These are phyloP conservation scores for Scleroderma bovista DNA, from an alignment of 768 basidiomycete genomes.

Conservation along the genomic window DNA sequence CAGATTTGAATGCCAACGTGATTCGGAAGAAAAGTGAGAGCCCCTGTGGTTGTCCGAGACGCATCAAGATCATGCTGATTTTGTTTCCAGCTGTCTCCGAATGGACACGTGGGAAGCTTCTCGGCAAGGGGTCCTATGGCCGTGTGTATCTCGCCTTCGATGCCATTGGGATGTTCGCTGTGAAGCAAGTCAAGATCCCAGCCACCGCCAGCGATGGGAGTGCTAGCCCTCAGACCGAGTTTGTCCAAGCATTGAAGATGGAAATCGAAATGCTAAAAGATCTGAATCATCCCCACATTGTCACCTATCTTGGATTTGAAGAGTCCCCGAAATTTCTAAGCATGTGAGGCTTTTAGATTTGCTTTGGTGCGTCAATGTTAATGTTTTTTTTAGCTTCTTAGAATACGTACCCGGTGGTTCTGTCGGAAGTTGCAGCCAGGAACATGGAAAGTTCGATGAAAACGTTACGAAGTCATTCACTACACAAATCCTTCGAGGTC, in stretches of 20 bases:
- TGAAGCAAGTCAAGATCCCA: conserved; percentile 97
- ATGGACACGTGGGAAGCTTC: conserved; percentile 97
- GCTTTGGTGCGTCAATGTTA: background rate
- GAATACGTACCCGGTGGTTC: conserved; percentile 99
- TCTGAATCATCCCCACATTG: conserved; percentile 94
- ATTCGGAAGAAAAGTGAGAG: conserved; percentile 76
- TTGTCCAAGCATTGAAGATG: conserved; percentile 88
- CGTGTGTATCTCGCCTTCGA: conserved; percentile 95
- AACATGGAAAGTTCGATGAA: conserved; percentile 90
- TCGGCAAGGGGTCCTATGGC: conserved; percentile 96
- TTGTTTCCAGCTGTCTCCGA: conserved; percentile 74
- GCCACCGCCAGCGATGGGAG: conserved; percentile 86
- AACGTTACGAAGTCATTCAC: conserved; percentile 92
- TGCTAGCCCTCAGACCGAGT: conserved; percentile 75
- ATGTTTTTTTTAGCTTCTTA: conserved; percentile 68
- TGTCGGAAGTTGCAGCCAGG: conserved; percentile 82
- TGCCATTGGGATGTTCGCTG: conserved; percentile 97
- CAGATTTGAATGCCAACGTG: conserved; percentile 42
- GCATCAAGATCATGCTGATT: conserved; percentile 36
- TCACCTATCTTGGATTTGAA: conserved; percentile 94
- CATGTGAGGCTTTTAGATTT: conserved; percentile 59
- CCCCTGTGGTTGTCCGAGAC: conserved; percentile 56
- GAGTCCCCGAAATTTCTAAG: conserved; percentile 83
- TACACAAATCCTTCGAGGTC: conserved; percentile 81
- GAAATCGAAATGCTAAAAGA: conserved; percentile 97